Evolutionary conservation across 1,284 basidiomycete species (phyloP).

Genomic region (Irpex sp.): DNA sequence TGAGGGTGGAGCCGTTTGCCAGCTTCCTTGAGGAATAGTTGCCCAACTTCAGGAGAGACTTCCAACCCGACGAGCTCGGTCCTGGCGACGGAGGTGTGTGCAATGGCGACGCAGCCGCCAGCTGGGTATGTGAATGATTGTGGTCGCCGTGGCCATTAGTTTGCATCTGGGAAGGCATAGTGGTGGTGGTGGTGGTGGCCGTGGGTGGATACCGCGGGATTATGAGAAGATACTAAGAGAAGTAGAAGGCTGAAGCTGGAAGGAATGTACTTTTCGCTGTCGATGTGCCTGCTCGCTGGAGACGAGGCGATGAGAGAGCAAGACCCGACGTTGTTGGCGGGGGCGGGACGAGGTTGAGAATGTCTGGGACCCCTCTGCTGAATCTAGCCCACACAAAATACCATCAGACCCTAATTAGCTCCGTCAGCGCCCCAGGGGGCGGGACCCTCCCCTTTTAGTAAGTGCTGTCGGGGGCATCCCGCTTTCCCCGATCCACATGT

Average conservation of each 20-base stretch:
- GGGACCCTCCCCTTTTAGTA: background rate
- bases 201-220: slow-evolving; percentile 2
- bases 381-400: slow-evolving; percentile 1
- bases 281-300: background rate
- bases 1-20: slow-evolving; percentile 25
- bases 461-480: background rate
- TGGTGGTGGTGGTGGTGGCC: background rate
- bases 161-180: slow-evolving; percentile 11
- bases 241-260: background rate
- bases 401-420: slow-evolving; percentile 7
- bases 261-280: slow-evolving; percentile 9
- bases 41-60: slow-evolving; percentile 54
- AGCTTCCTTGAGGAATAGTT: slow-evolving; percentile 45
- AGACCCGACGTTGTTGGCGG: slow-evolving; percentile 7
- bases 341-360: background rate
- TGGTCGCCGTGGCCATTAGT: slow-evolving; percentile 12
- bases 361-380: background rate
- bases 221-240: slow-evolving; percentile 7
- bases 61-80: slow-evolving; percentile 37
- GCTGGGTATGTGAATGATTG: slow-evolving; percentile 1
- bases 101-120: background rate
- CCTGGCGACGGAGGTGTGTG: slow-evolving; percentile 8
- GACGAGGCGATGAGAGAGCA: background rate
- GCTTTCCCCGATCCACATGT: background rate
- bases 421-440: background rate